A percentile compares a stretch with the other conserved stretches of the same genome.
Conservation (phyloP, 2,329 filamentous ascomycete genomes). For the Ciborinia camelliae region DNA sequence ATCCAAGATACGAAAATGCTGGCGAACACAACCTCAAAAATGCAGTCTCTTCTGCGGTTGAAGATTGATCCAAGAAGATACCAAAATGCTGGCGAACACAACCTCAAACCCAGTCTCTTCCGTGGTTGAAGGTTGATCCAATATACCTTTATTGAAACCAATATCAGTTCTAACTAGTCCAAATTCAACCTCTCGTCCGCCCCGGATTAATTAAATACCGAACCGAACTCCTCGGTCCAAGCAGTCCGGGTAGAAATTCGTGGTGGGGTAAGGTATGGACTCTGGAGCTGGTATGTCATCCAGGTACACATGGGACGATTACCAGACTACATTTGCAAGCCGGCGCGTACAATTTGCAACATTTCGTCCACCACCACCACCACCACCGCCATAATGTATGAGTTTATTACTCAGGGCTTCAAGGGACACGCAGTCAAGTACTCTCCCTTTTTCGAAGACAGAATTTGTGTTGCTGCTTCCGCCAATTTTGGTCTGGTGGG, state of each 20-base stretch:
- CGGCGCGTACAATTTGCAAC: not conserved
- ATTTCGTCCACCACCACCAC: not conserved
- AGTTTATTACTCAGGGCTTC: conserved; percentile 89
- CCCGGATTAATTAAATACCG: too few species aligned
- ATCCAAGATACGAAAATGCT: too few species aligned
- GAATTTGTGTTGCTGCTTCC: conserved; percentile 84
- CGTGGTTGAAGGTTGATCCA: too few species aligned
- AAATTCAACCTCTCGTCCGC: too few species aligned
- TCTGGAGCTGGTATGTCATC: not conserved
- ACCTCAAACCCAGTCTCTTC: too few species aligned
- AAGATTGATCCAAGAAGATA: too few species aligned
- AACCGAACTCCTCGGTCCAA: not conserved
- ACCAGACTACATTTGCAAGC: not conserved
- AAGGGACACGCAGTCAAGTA: conserved; percentile 98
- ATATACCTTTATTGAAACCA: too few species aligned
- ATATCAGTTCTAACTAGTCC: too few species aligned
- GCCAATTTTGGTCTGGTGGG: conserved; percentile 96
- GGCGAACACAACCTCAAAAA: too few species aligned
- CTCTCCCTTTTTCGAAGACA: conserved; percentile 95
- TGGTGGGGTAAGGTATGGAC: not conserved
- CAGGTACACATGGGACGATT: not conserved
- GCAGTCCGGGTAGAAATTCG: not conserved
- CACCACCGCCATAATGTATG: conserved; percentile 64
- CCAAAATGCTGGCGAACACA: too few species aligned
- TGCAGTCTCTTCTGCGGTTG: too few species aligned